Evolutionary conservation across 306 rosid species (phyloP).

Genomic region (Sophora flavescens): DNA sequence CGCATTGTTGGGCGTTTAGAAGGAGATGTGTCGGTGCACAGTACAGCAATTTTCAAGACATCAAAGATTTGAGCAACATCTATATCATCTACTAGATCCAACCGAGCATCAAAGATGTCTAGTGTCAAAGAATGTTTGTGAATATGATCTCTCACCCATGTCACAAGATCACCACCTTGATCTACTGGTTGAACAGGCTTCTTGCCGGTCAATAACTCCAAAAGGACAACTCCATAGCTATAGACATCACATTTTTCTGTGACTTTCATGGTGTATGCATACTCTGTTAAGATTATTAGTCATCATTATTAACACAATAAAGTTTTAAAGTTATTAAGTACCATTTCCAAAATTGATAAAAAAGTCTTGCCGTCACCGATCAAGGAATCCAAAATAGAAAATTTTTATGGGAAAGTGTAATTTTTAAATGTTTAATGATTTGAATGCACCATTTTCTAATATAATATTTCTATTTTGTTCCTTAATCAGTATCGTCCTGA

Average conservation of each 20-base stretch:
- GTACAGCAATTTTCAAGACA: conserved; percentile 69
- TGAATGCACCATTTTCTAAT: too few species aligned
- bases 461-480: too few species aligned
- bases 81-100: conserved; percentile 60
- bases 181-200: conserved; percentile 72
- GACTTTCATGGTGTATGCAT: conserved; percentile 82
- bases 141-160: conserved; percentile 64
- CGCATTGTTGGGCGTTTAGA: conserved; percentile 67
- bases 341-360: neutral
- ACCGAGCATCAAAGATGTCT: conserved; percentile 65
- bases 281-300: conserved; percentile 54
- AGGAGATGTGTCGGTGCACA: conserved; percentile 65
- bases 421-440: too few species aligned
- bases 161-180: conserved; percentile 79
- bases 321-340: neutral
- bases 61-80: conserved; percentile 59
- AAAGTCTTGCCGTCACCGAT: too few species aligned
- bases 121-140: conserved; percentile 60
- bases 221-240: conserved; percentile 78
- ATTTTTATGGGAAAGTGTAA: too few species aligned
- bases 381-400: too few species aligned
- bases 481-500: too few species aligned
- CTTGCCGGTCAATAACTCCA: conserved; percentile 78
- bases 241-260: conserved; percentile 82
- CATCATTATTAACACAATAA: neutral